phyloP scores from a whole-genome alignment of 2,329 filamentous ascomycete species.

The Penicillium thymicola region DNA sequence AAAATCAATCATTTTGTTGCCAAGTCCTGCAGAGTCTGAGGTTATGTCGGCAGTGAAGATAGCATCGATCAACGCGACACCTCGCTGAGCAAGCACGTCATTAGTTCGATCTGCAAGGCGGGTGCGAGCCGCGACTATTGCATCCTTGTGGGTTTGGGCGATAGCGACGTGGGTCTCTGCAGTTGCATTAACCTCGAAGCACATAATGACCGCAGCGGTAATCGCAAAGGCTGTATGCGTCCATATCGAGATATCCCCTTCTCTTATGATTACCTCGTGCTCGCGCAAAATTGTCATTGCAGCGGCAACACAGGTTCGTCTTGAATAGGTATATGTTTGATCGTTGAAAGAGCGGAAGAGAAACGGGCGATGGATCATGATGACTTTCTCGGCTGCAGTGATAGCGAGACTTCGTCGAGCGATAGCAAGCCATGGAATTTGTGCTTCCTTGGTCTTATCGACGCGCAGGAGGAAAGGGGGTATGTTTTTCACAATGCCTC shows the following conservation, averaged over 20 bases:
- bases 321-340: constrained; percentile 32
- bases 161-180: constrained; percentile 12
- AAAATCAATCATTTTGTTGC: constrained; percentile 17
- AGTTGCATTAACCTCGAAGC: constrained; percentile 24
- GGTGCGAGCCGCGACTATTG: constrained; percentile 20
- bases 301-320: constrained; percentile 39
- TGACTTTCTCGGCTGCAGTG: constrained; percentile 41
- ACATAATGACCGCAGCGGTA: constrained; percentile 28
- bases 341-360: constrained; percentile 36
- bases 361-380: constrained; percentile 43
- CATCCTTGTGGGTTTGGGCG: constrained; percentile 20
- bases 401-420: constrained; percentile 40
- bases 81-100: constrained; percentile 26
- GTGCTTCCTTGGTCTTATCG: constrained; percentile 26
- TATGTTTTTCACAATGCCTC: constrained; percentile 32
- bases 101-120: constrained; percentile 19
- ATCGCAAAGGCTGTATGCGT: constrained; percentile 29
- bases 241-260: constrained; percentile 27
- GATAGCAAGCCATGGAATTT: constrained; percentile 35
- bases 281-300: constrained; percentile 39
- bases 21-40: neutral
- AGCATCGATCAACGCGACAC: constrained; percentile 26
- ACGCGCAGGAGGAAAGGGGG: constrained; percentile 30
- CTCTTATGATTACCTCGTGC: constrained; percentile 25
- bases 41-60: constrained; percentile 21